These are phyloP conservation scores for Cylindrotheca fusiformis DNA, from an alignment of 108 stramenopile species.

Conservation along the genomic window DNA sequence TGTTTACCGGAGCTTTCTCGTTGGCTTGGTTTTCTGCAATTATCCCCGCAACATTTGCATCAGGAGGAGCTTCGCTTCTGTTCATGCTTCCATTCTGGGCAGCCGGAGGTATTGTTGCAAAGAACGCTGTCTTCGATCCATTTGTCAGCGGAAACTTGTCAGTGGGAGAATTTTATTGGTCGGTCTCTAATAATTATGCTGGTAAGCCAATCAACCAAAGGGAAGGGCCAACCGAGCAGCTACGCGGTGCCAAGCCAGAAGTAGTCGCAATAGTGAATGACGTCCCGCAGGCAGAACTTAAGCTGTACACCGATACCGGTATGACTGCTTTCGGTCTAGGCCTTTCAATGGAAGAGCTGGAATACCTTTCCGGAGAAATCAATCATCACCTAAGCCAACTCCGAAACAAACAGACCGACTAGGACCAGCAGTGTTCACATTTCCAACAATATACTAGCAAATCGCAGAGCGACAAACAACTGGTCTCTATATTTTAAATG, in stretches of 20 bases:
- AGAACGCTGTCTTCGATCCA: not conserved
- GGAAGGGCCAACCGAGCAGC: not conserved
- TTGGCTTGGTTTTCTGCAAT: conserved; percentile 2
- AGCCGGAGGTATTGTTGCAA: not conserved
- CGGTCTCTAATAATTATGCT: not conserved
- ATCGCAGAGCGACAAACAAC: no score
- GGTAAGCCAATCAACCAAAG: not conserved
- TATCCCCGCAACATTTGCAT: not conserved
- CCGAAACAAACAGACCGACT: no score
- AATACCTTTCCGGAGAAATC: no score
- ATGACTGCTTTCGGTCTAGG: no score
- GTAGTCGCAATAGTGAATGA: no score
- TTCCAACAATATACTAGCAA: no score
- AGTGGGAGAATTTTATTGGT: not conserved
- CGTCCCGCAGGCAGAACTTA: no score
- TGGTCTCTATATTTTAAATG: no score
- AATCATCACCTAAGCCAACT: no score
- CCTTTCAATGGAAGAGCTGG: no score
- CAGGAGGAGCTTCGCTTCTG: not conserved
- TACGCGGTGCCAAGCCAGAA: not conserved
- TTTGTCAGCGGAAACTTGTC: not conserved
- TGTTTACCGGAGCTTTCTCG: not conserved
- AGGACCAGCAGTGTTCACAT: no score
- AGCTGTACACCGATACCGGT: no score
- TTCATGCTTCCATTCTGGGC: not conserved